phyloP scores from a whole-genome alignment of 2,329 filamentous ascomycete species.

The Fusarium metavorans region DNA sequence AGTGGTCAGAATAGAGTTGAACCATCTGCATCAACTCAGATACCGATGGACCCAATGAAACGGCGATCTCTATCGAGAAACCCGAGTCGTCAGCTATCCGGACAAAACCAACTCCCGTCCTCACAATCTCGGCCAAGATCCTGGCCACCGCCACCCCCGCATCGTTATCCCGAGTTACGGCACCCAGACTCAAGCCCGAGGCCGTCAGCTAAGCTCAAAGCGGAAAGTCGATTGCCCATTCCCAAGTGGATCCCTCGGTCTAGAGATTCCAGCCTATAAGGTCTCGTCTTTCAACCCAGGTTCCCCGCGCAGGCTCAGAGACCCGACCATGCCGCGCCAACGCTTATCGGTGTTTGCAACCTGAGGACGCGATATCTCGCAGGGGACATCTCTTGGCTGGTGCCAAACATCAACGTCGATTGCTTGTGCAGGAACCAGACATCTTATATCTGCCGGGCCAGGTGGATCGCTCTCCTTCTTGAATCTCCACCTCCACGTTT shows the following conservation, averaged over 20 bases:
- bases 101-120: background rate
- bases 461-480: background rate
- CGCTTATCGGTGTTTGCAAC: background rate
- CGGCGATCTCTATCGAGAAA: background rate
- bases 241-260: conserved; percentile 9
- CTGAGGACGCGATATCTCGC: background rate
- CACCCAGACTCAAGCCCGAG: background rate
- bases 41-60: background rate
- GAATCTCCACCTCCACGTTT: background rate
- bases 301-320: conserved; percentile 25
- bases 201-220: conserved; percentile 13
- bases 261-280: background rate
- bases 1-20: background rate
- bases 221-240: conserved; percentile 43
- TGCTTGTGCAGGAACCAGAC: background rate
- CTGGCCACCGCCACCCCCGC: background rate
- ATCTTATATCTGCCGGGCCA: background rate
- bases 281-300: background rate
- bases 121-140: background rate
- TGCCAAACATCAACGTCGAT: background rate
- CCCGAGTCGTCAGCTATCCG: background rate
- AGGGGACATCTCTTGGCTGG: background rate
- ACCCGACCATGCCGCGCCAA: background rate
- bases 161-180: background rate
- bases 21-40: background rate